Evolutionary conservation across 2,329 filamentous ascomycete genomes (phyloP).

Genomic region (Pseudocercospora macadamiae): DNA sequence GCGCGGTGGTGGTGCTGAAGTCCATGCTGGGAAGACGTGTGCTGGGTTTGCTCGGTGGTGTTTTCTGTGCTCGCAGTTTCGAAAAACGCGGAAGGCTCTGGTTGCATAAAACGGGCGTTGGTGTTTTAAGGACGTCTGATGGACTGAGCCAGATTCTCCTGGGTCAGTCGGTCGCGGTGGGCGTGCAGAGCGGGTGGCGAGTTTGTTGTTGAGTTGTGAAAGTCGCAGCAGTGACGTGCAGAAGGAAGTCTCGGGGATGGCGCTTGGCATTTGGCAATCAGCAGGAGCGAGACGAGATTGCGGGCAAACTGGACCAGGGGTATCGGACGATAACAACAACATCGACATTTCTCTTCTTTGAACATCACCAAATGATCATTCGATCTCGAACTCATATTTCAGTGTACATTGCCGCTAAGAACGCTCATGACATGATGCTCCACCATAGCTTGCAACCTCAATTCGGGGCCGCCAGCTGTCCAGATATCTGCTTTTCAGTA

Average conservation of each 20-base stretch:
- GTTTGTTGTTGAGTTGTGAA: neutral
- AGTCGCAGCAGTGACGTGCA: neutral
- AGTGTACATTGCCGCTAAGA: conserved; percentile 1
- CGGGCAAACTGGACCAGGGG: neutral
- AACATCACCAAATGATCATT: too few species aligned
- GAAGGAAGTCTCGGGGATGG: neutral
- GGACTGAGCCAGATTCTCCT: conserved; percentile 60
- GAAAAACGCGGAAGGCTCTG: conserved; percentile 58
- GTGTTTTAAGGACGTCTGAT: conserved; percentile 36
- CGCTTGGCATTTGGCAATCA: neutral
- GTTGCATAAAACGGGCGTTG: conserved; percentile 65
- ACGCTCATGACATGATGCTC: conserved; percentile 6
- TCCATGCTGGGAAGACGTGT: conserved; percentile 62
- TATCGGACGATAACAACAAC: neutral
- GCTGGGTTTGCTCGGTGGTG: conserved; percentile 40
- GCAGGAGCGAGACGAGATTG: neutral
- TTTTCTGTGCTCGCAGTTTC: conserved; percentile 49
- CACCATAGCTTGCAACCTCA: neutral
- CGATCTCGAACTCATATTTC: neutral
- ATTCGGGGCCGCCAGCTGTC: neutral
- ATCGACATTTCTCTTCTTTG: neutral
- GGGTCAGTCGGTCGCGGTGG: conserved; percentile 51
- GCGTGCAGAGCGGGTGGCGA: conserved; percentile 1
- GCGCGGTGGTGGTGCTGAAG: conserved; percentile 47
- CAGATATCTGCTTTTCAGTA: neutral